A percentile compares a stretch with the other conserved stretches of the same genome.
These are phyloP conservation scores for Fusarium sp. DNA, from an alignment of 2,329 filamentous ascomycete genomes.

Conservation along the genomic window DNA sequence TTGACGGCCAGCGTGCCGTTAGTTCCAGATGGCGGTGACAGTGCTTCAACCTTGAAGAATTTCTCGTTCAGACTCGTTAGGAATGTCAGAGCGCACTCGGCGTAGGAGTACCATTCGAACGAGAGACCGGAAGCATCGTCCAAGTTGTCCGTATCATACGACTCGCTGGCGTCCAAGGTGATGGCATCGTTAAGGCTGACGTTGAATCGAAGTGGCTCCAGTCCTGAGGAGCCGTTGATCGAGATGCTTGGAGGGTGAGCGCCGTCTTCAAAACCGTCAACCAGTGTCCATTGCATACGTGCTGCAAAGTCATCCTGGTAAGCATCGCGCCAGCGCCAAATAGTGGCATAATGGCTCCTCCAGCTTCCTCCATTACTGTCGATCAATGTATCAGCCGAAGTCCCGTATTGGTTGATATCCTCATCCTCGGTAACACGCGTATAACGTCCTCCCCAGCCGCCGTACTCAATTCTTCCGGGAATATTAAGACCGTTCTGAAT, in stretches of 20 bases:
- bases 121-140: not conserved
- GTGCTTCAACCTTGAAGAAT: not conserved
- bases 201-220: not conserved
- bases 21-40: not conserved
- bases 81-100: not conserved
- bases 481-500: constrained; percentile 14
- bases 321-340: constrained; percentile 20
- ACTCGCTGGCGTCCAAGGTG: not conserved
- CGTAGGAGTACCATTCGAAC: constrained; percentile 19
- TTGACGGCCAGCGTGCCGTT: constrained; percentile 2
- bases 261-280: not conserved
- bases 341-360: constrained; percentile 15
- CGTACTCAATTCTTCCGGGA: constrained; percentile 2
- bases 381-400: constrained; percentile 3
- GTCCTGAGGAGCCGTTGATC: not conserved
- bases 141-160: not conserved
- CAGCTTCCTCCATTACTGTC: not conserved
- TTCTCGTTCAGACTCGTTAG: not conserved
- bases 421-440: not conserved
- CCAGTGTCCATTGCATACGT: constrained; percentile 14
- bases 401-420: constrained; percentile 12
- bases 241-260: constrained; percentile 4
- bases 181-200: not conserved
- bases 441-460: constrained; percentile 20
- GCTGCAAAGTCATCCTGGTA: constrained; percentile 24